phyloP scores from a whole-genome alignment of 192 early-diverging fungal genomes.

The Backusella tuberculispora region DNA sequence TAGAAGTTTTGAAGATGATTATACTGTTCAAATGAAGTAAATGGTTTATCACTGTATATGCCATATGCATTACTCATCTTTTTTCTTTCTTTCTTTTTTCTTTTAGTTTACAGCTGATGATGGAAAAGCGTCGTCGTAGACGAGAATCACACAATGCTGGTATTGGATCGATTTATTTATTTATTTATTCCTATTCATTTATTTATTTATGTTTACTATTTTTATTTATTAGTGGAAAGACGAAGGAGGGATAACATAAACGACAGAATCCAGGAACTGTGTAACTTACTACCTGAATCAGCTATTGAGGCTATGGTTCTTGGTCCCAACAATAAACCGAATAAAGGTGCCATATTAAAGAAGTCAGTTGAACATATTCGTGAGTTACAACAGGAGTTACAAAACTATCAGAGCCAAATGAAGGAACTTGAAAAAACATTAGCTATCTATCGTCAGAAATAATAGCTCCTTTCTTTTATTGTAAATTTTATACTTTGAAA shows the following conservation, averaged over 20 bases:
- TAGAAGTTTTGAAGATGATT: slow-evolving; percentile 41
- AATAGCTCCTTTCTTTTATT: not conserved
- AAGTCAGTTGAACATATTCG: slow-evolving; percentile 92
- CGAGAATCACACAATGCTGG: slow-evolving; percentile 95
- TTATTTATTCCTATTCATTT: slow-evolving; percentile 12
- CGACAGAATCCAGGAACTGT: slow-evolving; percentile 95
- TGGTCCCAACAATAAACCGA: slow-evolving; percentile 78
- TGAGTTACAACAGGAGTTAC: slow-evolving; percentile 40
- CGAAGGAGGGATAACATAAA: slow-evolving; percentile 97
- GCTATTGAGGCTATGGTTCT: slow-evolving; percentile 45
- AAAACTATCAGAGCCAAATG: slow-evolving; percentile 31
- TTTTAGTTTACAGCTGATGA: slow-evolving; percentile 44
- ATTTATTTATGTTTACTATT: not conserved
- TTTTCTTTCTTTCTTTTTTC: not conserved
- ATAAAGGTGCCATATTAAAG: slow-evolving; percentile 94
- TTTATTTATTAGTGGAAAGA: slow-evolving; percentile 72
- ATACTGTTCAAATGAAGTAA: slow-evolving; percentile 43
- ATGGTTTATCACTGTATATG: not conserved
- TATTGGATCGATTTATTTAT: slow-evolving; percentile 13
- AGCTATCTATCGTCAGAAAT: slow-evolving; percentile 29
- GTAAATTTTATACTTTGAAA: not conserved
- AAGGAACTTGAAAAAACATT: slow-evolving; percentile 38
- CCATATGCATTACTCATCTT: not conserved
- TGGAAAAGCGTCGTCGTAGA: slow-evolving; percentile 90
- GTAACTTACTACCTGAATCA: slow-evolving; percentile 80